These are phyloP conservation scores for Saksenaea vasiformis DNA, from an alignment of 371 early-diverging fungal genomes.

Conservation along the genomic window DNA sequence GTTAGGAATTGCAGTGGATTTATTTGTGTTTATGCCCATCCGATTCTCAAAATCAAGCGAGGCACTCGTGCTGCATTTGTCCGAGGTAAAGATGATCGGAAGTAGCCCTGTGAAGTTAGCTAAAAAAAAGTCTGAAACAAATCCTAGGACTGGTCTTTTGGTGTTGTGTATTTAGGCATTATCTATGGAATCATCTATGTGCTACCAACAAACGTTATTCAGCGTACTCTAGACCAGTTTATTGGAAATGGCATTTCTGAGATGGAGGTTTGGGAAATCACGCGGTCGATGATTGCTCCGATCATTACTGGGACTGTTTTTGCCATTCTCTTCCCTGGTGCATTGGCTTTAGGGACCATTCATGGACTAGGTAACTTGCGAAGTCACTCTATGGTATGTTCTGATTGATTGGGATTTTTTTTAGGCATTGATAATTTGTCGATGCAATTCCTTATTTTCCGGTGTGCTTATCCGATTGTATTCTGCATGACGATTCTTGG, in stretches of 20 bases:
- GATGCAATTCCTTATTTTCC: conserved; percentile 27
- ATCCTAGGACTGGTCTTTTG: conserved; percentile 61
- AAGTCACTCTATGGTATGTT: neutral
- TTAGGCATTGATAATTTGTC: conserved; percentile 17
- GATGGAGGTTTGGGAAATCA: conserved; percentile 26
- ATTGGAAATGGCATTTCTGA: conserved; percentile 33
- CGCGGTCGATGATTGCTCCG: conserved; percentile 36
- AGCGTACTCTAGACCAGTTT: conserved; percentile 28
- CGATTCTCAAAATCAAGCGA: conserved; percentile 32
- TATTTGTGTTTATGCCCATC: conserved; percentile 60
- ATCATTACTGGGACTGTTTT: conserved; percentile 18
- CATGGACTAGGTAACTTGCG: conserved; percentile 11
- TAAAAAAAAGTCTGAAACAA: neutral
- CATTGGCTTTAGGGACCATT: conserved; percentile 18
- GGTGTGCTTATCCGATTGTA: conserved; percentile 36
- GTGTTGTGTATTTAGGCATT: conserved; percentile 58
- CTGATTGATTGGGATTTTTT: neutral
- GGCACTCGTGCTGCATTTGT: conserved; percentile 44
- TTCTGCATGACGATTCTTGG: conserved; percentile 17
- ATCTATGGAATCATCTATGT: conserved; percentile 45
- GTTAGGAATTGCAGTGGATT: conserved; percentile 56
- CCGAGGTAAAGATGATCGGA: conserved; percentile 49
- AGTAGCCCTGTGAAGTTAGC: neutral
- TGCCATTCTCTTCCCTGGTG: conserved; percentile 25
- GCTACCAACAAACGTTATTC: conserved; percentile 48